Conservation (phyloP, 108 stramenopile species). For the Cyclotella kingstonii region DNA sequence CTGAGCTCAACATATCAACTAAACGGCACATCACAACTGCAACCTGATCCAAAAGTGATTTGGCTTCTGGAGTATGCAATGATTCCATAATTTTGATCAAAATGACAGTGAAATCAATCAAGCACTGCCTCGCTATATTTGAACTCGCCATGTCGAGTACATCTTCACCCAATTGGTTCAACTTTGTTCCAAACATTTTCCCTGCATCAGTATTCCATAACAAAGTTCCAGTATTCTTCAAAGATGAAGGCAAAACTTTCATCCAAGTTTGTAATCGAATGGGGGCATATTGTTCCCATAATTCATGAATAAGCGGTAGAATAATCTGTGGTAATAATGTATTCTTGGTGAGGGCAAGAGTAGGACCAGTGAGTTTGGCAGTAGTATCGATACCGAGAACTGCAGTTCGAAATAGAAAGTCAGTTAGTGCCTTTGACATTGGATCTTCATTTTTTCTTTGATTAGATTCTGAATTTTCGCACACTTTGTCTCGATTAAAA, state of each 20-base stretch:
- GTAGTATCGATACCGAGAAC: conserved; percentile 39
- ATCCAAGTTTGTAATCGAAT: conserved; percentile 38
- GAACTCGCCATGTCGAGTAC: conserved; percentile 49
- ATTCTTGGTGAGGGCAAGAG: conserved; percentile 22
- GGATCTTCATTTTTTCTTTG: not conserved
- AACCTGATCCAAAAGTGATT: conserved; percentile 55
- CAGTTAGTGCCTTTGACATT: conserved; percentile 25
- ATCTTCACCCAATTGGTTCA: conserved; percentile 33
- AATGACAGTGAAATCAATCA: conserved; percentile 63
- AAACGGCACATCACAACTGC: conserved; percentile 56
- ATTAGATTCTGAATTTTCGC: not conserved
- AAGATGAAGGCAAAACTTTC: conserved; percentile 29
- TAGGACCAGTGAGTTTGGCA: conserved; percentile 37
- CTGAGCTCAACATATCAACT: conserved; percentile 56
- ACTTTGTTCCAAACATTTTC: conserved; percentile 13
- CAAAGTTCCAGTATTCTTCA: conserved; percentile 20
- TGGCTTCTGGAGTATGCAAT: conserved; percentile 70
- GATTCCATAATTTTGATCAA: conserved; percentile 63
- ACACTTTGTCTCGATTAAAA: not conserved
- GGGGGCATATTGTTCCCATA: conserved; percentile 37
- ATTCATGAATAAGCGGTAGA: conserved; percentile 17
- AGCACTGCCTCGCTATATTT: conserved; percentile 54
- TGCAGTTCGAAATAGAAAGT: conserved; percentile 38
- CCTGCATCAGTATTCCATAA: conserved; percentile 38
- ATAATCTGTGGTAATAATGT: conserved; percentile 31